A percentile compares a stretch with the other conserved stretches of the same genome.
Conservation (phyloP, 176 grass and related monocot genomes). For the Phragmites australis region DNA sequence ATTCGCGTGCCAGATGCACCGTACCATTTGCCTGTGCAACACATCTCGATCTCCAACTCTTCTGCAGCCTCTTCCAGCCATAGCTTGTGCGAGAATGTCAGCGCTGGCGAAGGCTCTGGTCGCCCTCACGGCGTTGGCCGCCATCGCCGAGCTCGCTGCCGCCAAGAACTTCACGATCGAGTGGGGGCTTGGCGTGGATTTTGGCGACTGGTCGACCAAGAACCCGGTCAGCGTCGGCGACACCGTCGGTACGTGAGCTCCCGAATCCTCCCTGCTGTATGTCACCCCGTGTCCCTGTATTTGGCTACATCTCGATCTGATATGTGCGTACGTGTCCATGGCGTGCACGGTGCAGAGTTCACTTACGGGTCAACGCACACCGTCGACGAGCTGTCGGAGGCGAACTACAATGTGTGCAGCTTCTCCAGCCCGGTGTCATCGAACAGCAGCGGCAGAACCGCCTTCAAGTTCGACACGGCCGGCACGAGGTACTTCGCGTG, state of each 20-base stretch:
- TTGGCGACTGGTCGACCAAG: slow-evolving; percentile 40
- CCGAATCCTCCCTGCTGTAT: neutral
- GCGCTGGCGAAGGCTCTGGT: slow-evolving; percentile 21
- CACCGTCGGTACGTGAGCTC: slow-evolving; percentile 56
- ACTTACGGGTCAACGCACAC: slow-evolving; percentile 41
- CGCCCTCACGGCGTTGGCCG: slow-evolving; percentile 18
- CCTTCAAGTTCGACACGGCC: slow-evolving; percentile 27
- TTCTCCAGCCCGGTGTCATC: neutral
- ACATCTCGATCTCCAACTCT: neutral
- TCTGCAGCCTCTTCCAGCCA: slow-evolving; percentile 50
- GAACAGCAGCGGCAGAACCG: slow-evolving; percentile 26
- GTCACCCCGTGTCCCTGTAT: too few species aligned
- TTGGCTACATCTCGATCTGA: neutral
- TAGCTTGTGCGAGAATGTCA: slow-evolving; percentile 4
- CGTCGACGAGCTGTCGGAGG: slow-evolving; percentile 49
- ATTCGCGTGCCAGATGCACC: slow-evolving; percentile 6
- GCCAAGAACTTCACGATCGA: slow-evolving; percentile 39
- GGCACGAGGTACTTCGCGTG: slow-evolving; percentile 57
- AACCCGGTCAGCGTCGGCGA: slow-evolving; percentile 44
- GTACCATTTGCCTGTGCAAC: too few species aligned
- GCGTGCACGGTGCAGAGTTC: slow-evolving; percentile 37
- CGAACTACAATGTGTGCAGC: slow-evolving; percentile 42
- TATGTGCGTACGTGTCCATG: neutral
- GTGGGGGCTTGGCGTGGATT: slow-evolving; percentile 28
- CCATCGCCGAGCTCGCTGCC: slow-evolving; percentile 34